Percentiles rank a stretch among this genome's conserved stretches.
These are phyloP conservation scores for Sphaerulina musiva DNA, from an alignment of 2,329 filamentous ascomycete species.

Conservation along the genomic window DNA sequence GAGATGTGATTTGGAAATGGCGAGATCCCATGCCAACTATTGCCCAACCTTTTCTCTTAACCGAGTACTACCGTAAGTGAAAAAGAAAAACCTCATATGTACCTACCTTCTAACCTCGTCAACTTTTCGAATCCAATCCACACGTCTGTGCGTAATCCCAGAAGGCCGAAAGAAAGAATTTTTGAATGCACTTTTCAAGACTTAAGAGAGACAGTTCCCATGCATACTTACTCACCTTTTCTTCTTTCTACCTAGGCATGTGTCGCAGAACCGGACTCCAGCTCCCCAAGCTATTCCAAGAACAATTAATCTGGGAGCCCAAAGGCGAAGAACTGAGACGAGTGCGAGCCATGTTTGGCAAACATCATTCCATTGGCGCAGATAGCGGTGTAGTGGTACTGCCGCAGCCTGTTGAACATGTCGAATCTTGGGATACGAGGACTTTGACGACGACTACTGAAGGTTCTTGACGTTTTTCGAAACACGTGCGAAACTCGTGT, in stretches of 20 bases:
- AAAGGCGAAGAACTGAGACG: slow-evolving; percentile 6
- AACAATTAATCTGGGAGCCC: slow-evolving; percentile 17
- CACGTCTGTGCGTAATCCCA: too few relatives aligned
- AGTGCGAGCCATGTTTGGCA: slow-evolving; percentile 7
- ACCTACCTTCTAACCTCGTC: too few relatives aligned
- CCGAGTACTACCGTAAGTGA: slow-evolving; percentile 24
- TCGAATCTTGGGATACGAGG: neutral
- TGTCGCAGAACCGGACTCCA: slow-evolving; percentile 9
- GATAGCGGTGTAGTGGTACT: slow-evolving; percentile 3
- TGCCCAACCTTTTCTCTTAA: slow-evolving; percentile 31
- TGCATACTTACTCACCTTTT: neutral
- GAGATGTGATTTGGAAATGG: slow-evolving; percentile 29
- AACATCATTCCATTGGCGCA: neutral
- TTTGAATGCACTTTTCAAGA: neutral
- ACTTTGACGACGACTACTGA: neutral
- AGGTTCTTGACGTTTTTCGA: neutral
- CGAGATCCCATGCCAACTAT: slow-evolving; percentile 25
- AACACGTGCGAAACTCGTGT: too few relatives aligned
- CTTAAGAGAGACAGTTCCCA: neutral
- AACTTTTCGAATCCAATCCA: too few relatives aligned
- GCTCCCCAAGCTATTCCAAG: slow-evolving; percentile 14
- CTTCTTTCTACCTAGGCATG: neutral
- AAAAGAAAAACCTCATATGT: neutral
- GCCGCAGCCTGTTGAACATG: neutral
- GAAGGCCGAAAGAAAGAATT: too few relatives aligned